Evolutionary conservation across 441 rosid genomes (phyloP).

Genomic region (Metrosideros polymorpha): DNA sequence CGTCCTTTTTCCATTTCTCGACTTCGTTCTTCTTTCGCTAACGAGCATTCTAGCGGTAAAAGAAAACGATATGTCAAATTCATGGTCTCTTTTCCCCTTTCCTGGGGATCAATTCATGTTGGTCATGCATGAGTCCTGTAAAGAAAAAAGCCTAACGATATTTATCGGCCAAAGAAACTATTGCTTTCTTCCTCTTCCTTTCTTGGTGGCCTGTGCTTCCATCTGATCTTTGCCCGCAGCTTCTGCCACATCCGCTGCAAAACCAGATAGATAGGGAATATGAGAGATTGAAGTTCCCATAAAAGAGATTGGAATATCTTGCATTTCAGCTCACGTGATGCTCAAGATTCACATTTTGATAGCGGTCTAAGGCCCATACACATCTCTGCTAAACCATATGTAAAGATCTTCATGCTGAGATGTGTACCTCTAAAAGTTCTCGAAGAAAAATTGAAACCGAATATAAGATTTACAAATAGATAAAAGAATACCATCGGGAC

Average conservation of each 20-base stretch:
- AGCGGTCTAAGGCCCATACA: background rate
- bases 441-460: background rate
- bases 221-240: constrained; percentile 65
- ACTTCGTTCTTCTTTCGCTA: background rate
- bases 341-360: background rate
- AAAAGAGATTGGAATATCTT: background rate
- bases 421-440: background rate
- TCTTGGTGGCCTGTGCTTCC: constrained; percentile 65
- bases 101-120: background rate
- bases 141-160: background rate
- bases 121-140: background rate
- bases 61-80: background rate
- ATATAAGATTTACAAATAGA: background rate
- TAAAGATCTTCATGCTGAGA: background rate
- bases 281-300: background rate
- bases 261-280: background rate
- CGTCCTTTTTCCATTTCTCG: background rate
- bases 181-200: constrained; percentile 93
- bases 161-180: constrained; percentile 12
- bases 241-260: constrained; percentile 67
- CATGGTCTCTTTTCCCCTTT: background rate
- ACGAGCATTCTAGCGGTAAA: background rate
- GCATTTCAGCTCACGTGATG: background rate
- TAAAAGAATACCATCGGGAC: constrained; percentile 71
- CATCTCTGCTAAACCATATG: background rate